Conservation (phyloP, 192 early-diverging fungal genomes). For the Backusella westeae region DNA sequence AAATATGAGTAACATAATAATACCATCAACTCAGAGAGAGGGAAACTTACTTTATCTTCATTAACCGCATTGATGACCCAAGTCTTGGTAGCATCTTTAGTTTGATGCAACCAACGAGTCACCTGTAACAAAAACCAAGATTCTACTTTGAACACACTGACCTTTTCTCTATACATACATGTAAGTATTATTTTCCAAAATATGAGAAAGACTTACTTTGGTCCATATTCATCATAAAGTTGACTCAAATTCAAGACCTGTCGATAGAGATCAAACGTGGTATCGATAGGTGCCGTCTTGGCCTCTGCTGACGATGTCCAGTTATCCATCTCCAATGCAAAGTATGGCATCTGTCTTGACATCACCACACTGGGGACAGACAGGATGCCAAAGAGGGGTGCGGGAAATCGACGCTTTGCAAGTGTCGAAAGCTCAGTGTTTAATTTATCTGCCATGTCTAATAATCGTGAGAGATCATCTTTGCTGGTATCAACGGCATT, state of each 20-base stretch:
- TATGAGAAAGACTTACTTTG: conserved; percentile 34
- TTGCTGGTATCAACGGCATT: conserved; percentile 4
- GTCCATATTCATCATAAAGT: conserved; percentile 46
- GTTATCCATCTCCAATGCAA: conserved; percentile 55
- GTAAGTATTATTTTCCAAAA: background rate
- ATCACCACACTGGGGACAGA: conserved; percentile 45
- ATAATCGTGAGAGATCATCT: conserved; percentile 24
- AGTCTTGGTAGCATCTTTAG: conserved; percentile 58
- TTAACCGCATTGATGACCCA: conserved; percentile 68
- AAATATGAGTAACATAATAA: background rate
- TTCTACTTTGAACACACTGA: conserved; percentile 62
- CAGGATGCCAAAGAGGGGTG: conserved; percentile 15
- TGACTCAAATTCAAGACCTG: conserved; percentile 41
- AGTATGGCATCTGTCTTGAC: conserved; percentile 50
- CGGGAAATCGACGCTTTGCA: conserved; percentile 19
- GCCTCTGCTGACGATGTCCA: conserved; percentile 43
- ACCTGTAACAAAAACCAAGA: conserved; percentile 71
- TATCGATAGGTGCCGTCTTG: conserved; percentile 39
- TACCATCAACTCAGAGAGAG: background rate
- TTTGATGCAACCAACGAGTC: conserved; percentile 56
- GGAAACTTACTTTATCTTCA: conserved; percentile 55
- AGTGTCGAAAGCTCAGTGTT: conserved; percentile 20
- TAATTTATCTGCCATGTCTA: conserved; percentile 29
- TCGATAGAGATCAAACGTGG: conserved; percentile 53
- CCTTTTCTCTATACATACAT: conserved; percentile 24